These are phyloP conservation scores for Guyanaporus albipodus DNA, from an alignment of 768 basidiomycete species.

Conservation along the genomic window DNA sequence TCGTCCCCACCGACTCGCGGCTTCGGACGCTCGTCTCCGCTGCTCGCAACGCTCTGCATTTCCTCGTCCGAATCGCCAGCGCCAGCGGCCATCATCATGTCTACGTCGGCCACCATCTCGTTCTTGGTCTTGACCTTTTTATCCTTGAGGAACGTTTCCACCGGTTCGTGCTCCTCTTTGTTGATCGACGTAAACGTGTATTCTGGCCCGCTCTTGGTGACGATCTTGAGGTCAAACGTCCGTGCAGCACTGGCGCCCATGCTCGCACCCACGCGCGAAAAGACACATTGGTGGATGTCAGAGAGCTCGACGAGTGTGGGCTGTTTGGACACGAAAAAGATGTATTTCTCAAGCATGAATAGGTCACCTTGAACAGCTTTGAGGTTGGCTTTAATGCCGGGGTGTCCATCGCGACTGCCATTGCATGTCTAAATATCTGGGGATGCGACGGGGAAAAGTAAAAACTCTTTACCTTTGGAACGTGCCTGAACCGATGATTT, in stretches of 20 bases:
- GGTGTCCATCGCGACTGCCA: constrained; percentile 78
- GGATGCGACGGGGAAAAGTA: neutral
- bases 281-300: constrained; percentile 86
- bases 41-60: constrained; percentile 77
- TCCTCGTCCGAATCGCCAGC: constrained; percentile 74
- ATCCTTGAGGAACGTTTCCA: constrained; percentile 79
- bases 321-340: constrained; percentile 97
- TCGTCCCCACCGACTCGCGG: constrained; percentile 48
- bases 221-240: constrained; percentile 91
- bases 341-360: constrained; percentile 95
- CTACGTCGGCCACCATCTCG: constrained; percentile 88
- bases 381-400: constrained; percentile 96
- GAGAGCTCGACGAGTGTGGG: constrained; percentile 86
- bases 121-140: constrained; percentile 95
- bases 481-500: constrained; percentile 81
- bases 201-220: constrained; percentile 80
- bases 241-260: constrained; percentile 80
- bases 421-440: neutral
- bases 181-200: constrained; percentile 90
- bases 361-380: constrained; percentile 97
- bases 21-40: constrained; percentile 58
- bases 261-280: constrained; percentile 89
- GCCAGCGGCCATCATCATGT: constrained; percentile 63
- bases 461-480: constrained; percentile 69
- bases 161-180: constrained; percentile 90